phyloP scores from a whole-genome alignment of 2,329 filamentous ascomycete genomes.

The Diplodia scrobiculata region DNA sequence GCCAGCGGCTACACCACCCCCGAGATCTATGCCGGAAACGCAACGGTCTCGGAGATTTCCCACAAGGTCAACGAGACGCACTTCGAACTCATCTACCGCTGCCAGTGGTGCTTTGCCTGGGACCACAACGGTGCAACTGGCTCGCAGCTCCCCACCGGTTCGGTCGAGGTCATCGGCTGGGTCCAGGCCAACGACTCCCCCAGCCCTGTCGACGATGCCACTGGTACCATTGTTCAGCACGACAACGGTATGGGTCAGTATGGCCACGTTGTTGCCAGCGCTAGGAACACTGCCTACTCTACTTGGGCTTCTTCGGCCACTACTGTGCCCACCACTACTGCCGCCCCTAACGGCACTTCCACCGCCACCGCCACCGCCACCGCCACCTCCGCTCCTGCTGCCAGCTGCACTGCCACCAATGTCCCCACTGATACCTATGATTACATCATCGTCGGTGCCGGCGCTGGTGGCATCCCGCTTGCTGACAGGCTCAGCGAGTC shows the following conservation, averaged over 20 bases:
- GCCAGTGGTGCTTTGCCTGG: constrained; percentile 55
- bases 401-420: constrained; percentile 42
- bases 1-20: constrained; percentile 60
- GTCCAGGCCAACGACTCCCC: constrained; percentile 53
- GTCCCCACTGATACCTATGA: constrained; percentile 56
- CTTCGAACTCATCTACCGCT: constrained; percentile 67
- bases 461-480: constrained; percentile 62
- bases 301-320: constrained; percentile 42
- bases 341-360: constrained; percentile 36
- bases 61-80: constrained; percentile 60
- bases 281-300: constrained; percentile 50
- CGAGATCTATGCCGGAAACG: constrained; percentile 62
- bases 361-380: constrained; percentile 30
- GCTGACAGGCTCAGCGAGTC: constrained; percentile 64
- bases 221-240: constrained; percentile 57
- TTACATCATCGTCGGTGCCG: constrained; percentile 66
- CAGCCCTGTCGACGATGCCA: constrained; percentile 48
- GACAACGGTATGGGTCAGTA: constrained; percentile 60
- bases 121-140: constrained; percentile 47
- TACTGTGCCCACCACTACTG: constrained; percentile 50
- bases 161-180: constrained; percentile 56
- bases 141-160: constrained; percentile 41
- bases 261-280: constrained; percentile 49
- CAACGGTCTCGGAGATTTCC: constrained; percentile 63
- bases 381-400: constrained; percentile 38